phyloP scores from a whole-genome alignment of 2,329 filamentous ascomycete species.

The Amauroascus verrucosus region DNA sequence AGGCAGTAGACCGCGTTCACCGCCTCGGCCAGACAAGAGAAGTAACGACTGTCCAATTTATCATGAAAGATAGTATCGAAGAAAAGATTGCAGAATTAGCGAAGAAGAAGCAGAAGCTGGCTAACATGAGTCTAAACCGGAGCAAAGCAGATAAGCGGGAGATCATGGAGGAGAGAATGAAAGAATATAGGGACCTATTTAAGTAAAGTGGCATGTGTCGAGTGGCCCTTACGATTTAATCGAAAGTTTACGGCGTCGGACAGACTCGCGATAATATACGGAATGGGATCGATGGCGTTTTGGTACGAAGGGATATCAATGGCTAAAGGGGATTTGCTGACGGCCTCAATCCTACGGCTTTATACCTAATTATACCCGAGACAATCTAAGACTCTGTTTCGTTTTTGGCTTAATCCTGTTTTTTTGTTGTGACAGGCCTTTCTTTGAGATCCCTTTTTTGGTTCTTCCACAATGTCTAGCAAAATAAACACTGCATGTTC shows the following conservation, averaged over 20 bases:
- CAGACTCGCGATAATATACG: neutral
- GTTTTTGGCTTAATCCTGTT: neutral
- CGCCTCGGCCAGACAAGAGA: slow-evolving; percentile 80
- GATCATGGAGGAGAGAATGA: slow-evolving; percentile 53
- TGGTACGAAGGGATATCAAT: neutral
- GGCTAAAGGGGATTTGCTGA: neutral
- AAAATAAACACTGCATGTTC: neutral
- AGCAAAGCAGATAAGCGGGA: slow-evolving; percentile 50
- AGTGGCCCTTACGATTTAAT: neutral
- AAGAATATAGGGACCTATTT: slow-evolving; percentile 52
- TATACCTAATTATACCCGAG: slow-evolving; percentile 2
- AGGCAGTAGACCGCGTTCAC: slow-evolving; percentile 89
- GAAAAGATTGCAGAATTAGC: slow-evolving; percentile 86
- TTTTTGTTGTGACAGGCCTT: neutral
- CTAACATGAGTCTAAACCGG: slow-evolving; percentile 72
- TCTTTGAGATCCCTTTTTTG: neutral
- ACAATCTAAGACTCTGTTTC: neutral
- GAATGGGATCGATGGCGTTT: neutral
- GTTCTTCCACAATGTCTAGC: neutral
- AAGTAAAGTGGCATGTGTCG: slow-evolving; percentile 14
- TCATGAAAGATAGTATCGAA: slow-evolving; percentile 86
- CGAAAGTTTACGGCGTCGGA: neutral
- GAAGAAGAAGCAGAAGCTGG: slow-evolving; percentile 83
- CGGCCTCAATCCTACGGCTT: neutral
- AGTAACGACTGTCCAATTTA: slow-evolving; percentile 76